Evolutionary conservation across 805 yeast genomes (phyloP), one percentile per base, ranked within the genome.

Genomic region (Ogataea parapolymorpha): DNA sequence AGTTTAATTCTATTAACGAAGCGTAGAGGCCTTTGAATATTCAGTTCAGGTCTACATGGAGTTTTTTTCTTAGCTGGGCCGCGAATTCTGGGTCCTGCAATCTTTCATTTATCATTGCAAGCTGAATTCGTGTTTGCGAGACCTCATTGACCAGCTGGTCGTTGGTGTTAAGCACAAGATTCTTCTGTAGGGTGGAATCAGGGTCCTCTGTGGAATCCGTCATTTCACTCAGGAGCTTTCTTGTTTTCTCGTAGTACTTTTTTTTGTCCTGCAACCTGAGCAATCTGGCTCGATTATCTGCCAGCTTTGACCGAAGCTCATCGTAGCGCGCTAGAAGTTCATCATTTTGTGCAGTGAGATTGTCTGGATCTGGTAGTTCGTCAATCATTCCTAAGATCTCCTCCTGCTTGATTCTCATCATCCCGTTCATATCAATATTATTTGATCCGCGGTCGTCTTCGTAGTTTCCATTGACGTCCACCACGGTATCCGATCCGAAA

Each of bases 291-390:
- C 54, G 43, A 26, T 52, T 55, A 1, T 22, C 16, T 4, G 41
- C 29, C 28, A 65, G 31, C 16, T 40, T 28, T 6, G 44, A 44
- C 8, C 46, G 41, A 8, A 48, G 35, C 1, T 27, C 24, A 26
- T 59, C 62, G 36, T 62, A 65, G 16, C 49, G 44, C 22, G 44
- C 53, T 14, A 56, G 45, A n/a, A 61, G 33, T 10, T 49, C 55
- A 5, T 45, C 27, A 28, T 57, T 48, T 6, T 46, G 41, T 10
- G 54, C 51, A 6, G 37, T 25, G 6, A 61, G 26, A 3, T 50
- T 37, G 20, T 52, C 48, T 1, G 59, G 44, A 9, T 42, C 45
- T 2, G 69, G 68, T 13, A 65, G 42, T 39, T 63, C 68, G 16
- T 51, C 44, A 7, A 63, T 46, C 39, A 62, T 39, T 7, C 36